Evolutionary conservation across 2,329 filamentous ascomycete species (phyloP), one percentile per base, ranked within the genome.

Genomic region (Annulohypoxylon truncatum): DNA sequence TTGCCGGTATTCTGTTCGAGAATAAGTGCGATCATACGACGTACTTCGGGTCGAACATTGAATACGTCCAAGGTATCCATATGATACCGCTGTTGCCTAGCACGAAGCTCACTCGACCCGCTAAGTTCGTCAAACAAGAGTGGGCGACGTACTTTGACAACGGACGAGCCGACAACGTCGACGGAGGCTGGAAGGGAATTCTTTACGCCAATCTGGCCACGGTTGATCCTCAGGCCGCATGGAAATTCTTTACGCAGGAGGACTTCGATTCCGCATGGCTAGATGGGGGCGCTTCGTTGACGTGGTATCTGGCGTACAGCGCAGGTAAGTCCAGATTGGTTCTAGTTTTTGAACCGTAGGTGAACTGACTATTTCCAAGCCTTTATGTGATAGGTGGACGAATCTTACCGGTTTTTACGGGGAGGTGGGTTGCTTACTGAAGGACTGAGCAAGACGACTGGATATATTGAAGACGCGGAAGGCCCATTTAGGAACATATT

Each of bases 1-100:
- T 85, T 35, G 83, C 84, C 2, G 87, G 88, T 4, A 90, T 90
- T 69, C 77, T 97, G 7, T 98, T 97, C 74, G 95, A 98, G 80
- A 97, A 97, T 82, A 98, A 98, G 80, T 86, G 94, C 57, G 93
- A 98, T 77, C 93, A 97, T 79, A 91, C 92, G 2, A 97, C 95
- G 0, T 97, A 93, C 80, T 97, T 97, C 74, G 92, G 93, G 47
- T 78, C 82, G 53, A 87, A 90, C 61, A 85, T 88, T 10, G 90
- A 95, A 78, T 92, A 88, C 72, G 86, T 96, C 66, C 81, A 87
- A 74, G 91, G 92, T 62, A 92, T 92, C 67, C 90, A 92, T 79
- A 92, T 92, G 89, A 80, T 92, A 22, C 90, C 90, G 4, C 77
- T 91, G 26, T 82, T 87, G 47, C 89, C 90, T 1, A 75, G 78